phyloP scores from a whole-genome alignment of 108 stramenopile genomes.

The Conticribra guillardii region DNA sequence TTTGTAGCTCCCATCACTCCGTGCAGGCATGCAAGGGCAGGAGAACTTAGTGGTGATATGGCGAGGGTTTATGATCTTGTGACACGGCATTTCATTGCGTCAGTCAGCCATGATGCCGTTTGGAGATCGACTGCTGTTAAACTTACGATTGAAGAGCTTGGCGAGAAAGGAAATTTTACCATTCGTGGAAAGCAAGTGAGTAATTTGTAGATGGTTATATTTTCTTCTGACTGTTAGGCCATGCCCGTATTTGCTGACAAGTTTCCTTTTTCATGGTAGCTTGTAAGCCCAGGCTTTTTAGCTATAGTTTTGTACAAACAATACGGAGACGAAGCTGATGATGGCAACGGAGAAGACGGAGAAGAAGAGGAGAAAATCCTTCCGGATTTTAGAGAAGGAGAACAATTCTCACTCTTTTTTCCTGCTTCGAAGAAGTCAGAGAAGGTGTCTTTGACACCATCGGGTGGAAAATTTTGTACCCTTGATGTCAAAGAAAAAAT shows the following conservation, averaged over 20 bases:
- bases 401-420: constrained; percentile 52
- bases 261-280: constrained; percentile 3
- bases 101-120: constrained; percentile 86
- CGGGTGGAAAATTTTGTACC: constrained; percentile 57
- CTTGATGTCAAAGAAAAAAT: constrained; percentile 82
- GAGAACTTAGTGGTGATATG: constrained; percentile 80
- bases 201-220: background rate
- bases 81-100: constrained; percentile 88
- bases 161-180: constrained; percentile 73
- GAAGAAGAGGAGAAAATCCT: constrained; percentile 77
- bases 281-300: constrained; percentile 81
- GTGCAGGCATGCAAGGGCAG: constrained; percentile 58
- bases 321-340: constrained; percentile 76
- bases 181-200: constrained; percentile 72
- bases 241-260: no score
- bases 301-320: constrained; percentile 78
- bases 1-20: constrained; percentile 79
- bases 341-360: constrained; percentile 50
- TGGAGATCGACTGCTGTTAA: constrained; percentile 80
- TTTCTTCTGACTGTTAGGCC: background rate
- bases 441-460: constrained; percentile 18
- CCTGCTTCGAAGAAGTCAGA: constrained; percentile 37
- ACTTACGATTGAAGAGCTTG: constrained; percentile 72
- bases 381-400: constrained; percentile 80
- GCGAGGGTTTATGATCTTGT: constrained; percentile 89